phyloP scores from a whole-genome alignment of 2,329 filamentous ascomycete genomes.

The Cordyceps tenuipes region DNA sequence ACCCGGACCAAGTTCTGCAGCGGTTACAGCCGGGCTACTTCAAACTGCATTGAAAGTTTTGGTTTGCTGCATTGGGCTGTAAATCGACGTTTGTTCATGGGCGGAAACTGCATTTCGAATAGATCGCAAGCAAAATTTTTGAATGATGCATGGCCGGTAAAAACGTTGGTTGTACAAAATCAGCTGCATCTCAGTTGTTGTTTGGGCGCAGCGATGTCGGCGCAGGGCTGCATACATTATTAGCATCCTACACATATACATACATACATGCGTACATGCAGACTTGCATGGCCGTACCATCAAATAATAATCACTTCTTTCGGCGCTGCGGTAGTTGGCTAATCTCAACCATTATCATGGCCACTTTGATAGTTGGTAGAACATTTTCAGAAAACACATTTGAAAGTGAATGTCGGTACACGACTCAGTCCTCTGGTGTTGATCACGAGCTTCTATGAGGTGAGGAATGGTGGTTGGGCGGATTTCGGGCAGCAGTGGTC shows the following conservation, averaged over 20 bases:
- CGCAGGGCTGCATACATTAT: not conserved
- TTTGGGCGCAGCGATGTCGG: not conserved
- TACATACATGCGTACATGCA: too few species aligned
- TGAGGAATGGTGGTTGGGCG: not conserved
- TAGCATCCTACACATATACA: too few species aligned
- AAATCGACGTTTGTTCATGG: constrained; percentile 9
- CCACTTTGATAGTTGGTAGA: not conserved
- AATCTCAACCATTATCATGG: not conserved
- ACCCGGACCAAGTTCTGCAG: constrained; percentile 29
- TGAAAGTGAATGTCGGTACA: not conserved
- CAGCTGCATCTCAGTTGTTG: not conserved
- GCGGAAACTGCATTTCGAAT: not conserved
- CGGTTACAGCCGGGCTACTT: constrained; percentile 31
- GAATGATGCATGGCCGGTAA: not conserved
- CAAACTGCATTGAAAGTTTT: constrained; percentile 22
- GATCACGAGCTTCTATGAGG: not conserved
- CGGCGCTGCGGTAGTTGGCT: not conserved
- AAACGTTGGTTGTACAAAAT: not conserved
- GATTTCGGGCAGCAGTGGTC: constrained; percentile 4
- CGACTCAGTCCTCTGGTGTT: not conserved
- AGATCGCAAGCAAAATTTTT: not conserved
- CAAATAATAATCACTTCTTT: not conserved
- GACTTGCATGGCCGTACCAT: not conserved
- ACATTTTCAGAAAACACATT: not conserved
- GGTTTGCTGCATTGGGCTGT: not conserved